phyloP scores from a whole-genome alignment of 1,139 yeast species.

The Saccharomycopsis phalli region DNA sequence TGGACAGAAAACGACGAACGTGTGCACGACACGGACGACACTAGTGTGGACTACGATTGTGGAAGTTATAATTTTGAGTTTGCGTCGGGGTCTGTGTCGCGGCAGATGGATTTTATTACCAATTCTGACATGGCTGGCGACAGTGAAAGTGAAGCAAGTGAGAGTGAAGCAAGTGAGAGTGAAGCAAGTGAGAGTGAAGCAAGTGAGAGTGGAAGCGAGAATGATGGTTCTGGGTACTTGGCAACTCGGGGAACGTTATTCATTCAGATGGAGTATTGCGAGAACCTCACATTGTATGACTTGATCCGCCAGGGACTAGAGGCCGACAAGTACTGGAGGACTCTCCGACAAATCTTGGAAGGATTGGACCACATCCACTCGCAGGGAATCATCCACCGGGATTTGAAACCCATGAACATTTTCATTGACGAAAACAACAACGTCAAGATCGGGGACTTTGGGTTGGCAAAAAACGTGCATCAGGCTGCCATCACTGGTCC shows the following conservation, averaged over 20 bases:
- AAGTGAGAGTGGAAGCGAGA: constrained; percentile 14
- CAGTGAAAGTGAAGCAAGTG: constrained; percentile 20
- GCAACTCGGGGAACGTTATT: constrained; percentile 36
- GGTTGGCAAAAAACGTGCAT: constrained; percentile 80
- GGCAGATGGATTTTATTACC: constrained; percentile 16
- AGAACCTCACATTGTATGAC: constrained; percentile 80
- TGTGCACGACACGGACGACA: constrained; percentile 20
- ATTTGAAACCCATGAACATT: constrained; percentile 90
- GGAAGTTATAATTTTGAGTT: constrained; percentile 20
- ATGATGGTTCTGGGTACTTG: constrained; percentile 21
- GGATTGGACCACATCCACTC: constrained; percentile 88
- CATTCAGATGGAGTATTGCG: constrained; percentile 98
- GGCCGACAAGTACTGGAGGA: constrained; percentile 79
- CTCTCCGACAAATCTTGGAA: constrained; percentile 80
- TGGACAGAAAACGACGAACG: constrained; percentile 70
- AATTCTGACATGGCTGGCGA: constrained; percentile 24
- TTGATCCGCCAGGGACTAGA: constrained; percentile 73
- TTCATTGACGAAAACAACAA: constrained; percentile 86
- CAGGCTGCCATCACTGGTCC: constrained; percentile 25
- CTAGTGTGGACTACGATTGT: constrained; percentile 24
- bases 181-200: constrained; percentile 22
- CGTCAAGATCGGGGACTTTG: constrained; percentile 94
- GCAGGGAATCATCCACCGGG: constrained; percentile 92
- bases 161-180: constrained; percentile 23
- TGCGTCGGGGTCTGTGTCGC: constrained; percentile 14